Evolutionary conservation across 2,329 filamentous ascomycete species (phyloP).

Genomic region (Rhynchosporium secalis): DNA sequence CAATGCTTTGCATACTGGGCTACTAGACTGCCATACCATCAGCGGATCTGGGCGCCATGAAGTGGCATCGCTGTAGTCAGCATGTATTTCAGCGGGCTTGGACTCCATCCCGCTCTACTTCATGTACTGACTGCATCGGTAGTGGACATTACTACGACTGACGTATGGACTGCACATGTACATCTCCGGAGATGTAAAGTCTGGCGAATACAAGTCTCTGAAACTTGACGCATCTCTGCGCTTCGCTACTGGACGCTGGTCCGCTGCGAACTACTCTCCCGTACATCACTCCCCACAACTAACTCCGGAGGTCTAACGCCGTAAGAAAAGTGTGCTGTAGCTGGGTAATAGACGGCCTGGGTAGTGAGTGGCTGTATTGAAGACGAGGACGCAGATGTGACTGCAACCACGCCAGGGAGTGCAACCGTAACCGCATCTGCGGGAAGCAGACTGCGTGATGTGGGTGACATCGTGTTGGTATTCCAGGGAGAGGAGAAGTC

Average conservation of each 20-base stretch:
- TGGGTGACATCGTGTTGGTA: constrained; percentile 18
- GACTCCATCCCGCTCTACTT: constrained; percentile 9
- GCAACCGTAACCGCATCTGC: constrained; percentile 8
- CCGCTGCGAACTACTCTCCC: background rate
- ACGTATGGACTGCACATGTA: background rate
- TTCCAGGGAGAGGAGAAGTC: background rate
- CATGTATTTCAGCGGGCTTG: constrained; percentile 11
- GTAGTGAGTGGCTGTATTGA: constrained; percentile 4
- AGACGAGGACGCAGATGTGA: constrained; percentile 6
- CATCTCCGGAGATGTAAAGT: background rate
- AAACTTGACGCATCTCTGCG: background rate
- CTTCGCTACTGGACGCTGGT: background rate
- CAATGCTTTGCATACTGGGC: constrained; percentile 18
- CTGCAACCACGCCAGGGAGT: background rate
- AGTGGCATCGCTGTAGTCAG: constrained; percentile 24
- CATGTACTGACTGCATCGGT: background rate
- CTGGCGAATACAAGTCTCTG: background rate
- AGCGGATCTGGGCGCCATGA: constrained; percentile 1
- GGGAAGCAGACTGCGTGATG: constrained; percentile 13
- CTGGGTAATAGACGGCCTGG: background rate
- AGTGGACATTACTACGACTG: background rate
- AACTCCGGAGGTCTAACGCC: background rate
- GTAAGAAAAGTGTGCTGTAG: background rate
- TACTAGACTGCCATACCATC: background rate
- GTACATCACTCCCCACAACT: background rate